Base-by-base conservation (phyloP, 2,329 filamentous ascomycete species). In the Fusarium penzigii region DNA sequence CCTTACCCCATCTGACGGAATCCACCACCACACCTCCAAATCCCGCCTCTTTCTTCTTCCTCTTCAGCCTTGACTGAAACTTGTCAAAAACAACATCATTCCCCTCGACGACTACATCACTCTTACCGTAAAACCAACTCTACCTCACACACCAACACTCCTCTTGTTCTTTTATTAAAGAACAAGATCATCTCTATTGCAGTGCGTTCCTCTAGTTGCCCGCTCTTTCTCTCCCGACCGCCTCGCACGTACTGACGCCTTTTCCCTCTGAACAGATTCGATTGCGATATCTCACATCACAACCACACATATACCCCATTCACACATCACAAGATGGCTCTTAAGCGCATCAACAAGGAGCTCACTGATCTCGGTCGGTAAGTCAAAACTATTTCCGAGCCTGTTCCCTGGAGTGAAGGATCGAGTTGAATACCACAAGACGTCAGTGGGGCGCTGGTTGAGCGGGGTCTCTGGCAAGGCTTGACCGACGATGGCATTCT, bases 281-380 rank as follows among this genome's bases (percentile, higher is more conserved):
- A 56, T 43, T 48, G 63, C 67, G 64, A 62, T 53, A 54, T 46
- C 60, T 62, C 61, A 61, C 65, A 59, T 52, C 53, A 61, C 55
- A 55, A 44, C 38, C 45, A 25, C 45, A 25, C 59, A 64, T 61
- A 66, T 65, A 67, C 65, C 67, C 64, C 50, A 20, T 53, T 48
- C 39, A 59, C 58, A 65, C 57, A 62, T 63, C 65, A 71, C 72
- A 73, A 69, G 70, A 94, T 94, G 90, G 90, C 90, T 77, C 84
- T 94, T 69, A 94, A 94, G 88, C 87, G 90, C 77, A 94, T 94
- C 78, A 93, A 93, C 84, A 94, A 92, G 87, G 90, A 94, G 79
- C 85, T 94, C 74, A 87, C 88, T 76, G 90, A 94, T 75, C 83
- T 94, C 77, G 90, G 90, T 80, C 89, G 90, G 90, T 93, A 87